These are phyloP conservation scores for Auxenochlorella protothecoides DNA, from an alignment of 139 green algal species.

Conservation along the genomic window DNA sequence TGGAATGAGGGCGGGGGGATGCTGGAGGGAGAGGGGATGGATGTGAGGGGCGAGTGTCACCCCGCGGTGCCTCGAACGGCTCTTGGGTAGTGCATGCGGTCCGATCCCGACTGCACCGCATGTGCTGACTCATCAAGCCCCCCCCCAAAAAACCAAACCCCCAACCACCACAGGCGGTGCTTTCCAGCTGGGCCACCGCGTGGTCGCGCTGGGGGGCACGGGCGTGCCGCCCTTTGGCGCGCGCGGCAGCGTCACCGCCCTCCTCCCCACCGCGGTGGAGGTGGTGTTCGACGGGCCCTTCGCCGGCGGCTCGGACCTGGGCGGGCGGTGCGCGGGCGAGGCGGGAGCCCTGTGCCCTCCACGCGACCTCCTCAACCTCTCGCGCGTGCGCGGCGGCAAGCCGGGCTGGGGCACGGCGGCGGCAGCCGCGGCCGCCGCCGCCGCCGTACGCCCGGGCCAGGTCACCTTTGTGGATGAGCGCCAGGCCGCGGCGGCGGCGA, in stretches of 20 bases:
- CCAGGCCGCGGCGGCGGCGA: too few relatives aligned
- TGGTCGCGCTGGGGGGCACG: constrained; percentile 40
- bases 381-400: neutral
- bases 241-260: constrained; percentile 47
- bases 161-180: constrained; percentile 38
- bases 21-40: too few relatives aligned
- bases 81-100: neutral
- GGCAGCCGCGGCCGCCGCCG: too few relatives aligned
- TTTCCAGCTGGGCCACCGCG: constrained; percentile 75
- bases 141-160: neutral
- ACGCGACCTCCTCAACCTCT: constrained; percentile 39
- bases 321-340: constrained; percentile 23
- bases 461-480: too few relatives aligned
- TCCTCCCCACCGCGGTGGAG: constrained; percentile 62
- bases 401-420: too few relatives aligned
- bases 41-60: too few relatives aligned
- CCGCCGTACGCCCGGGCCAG: too few relatives aligned
- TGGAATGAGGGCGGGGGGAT: too few relatives aligned
- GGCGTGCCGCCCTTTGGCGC: constrained; percentile 61
- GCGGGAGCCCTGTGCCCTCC: constrained; percentile 24
- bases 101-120: neutral
- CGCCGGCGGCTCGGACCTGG: constrained; percentile 34
- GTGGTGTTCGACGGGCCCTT: constrained; percentile 44
- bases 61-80: too few relatives aligned
- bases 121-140: neutral